Evolutionary conservation across 108 stramenopile species (phyloP), one percentile per base, ranked within the genome.

Genomic region (Hondaea fermentalgiana): DNA sequence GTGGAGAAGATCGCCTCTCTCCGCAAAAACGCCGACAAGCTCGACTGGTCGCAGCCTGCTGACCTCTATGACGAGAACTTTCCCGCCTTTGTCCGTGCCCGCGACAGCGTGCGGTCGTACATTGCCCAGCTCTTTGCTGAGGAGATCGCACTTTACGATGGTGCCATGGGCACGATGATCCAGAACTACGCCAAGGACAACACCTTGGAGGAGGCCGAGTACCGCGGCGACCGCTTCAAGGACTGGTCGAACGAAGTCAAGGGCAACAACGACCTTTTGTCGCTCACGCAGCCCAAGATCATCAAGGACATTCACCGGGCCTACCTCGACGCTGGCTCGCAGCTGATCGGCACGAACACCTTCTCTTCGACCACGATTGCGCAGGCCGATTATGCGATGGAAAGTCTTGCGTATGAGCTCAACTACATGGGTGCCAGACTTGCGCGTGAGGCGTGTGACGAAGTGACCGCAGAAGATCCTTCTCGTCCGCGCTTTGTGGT

Each of bases 91-190:
- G 72, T 72, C 89, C 60, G 91, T 23, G 76, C 44, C 0, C 71
- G 57, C 57, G 72, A 47, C 35, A 87, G 58, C 58, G 10, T 88
- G 35, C 88, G 91, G 58, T 17, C 88, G 10, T 94, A 93, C 90
- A 51, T 92, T 5, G 87, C 89, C 44, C 55, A 92, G 49, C 88
- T 92, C 44, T 93, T 93, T 23, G 90, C 93, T 71, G 83, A 91
- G 91, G 57, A 92, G 57, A 93, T 94, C 88, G 96, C 97, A 57
- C 96, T 98, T 87, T 98, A 98, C 88, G 99, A 99, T 88, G 99
- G 99, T 72, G 99, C 98, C 58, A 99, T 99, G 99, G 99, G 98
- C 57, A 99, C 99, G 58, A 99, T 99, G 99, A 99, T 99, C 91
- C 99, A 99, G 91, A 97, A 98, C 92, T 96, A 98, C 87, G 91